Base-by-base conservation (phyloP, 306 rosid genomes). In the Vigna trinervia region DNA sequence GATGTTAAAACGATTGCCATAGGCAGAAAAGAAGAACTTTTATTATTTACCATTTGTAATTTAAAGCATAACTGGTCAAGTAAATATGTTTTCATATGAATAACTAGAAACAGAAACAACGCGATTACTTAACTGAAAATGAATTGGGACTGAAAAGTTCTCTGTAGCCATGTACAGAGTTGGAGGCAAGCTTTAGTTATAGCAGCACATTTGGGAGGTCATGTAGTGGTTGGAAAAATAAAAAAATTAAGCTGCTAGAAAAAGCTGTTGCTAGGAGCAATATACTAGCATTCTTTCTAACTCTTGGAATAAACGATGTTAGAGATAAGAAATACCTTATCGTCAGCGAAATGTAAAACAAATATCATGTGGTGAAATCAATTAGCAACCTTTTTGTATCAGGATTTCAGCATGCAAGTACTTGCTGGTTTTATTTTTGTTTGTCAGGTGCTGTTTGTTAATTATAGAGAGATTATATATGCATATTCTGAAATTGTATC, bases 91-190 rank as follows among this genome's bases (percentile, higher is more conserved):
- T 30, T 54, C 1, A 23, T 12, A 26, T 54, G 13, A 65, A 45
- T 23, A 65, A 20, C 39, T 60, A 50, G 80, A 53, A 64, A 15
- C 23, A 22, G 30, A 5, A 22, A 14, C 50, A 12, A 20, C 13
- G 9, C 34, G 14, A 62, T 43, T 46, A n/a, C 51, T 80, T 41
- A 66, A 15, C 47, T 56, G 78, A 41, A 74, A 72, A 70, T 47
- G 20, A 39, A 32, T 6, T 52, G 28, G 34, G 38, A 56, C 45
- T 39, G 45, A 52, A 19, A 34, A 43, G 14, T 68, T 22, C 57
- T 12, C 23, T 46, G 10, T 61, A 36, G 22, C 6, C 38, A 32
- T 4, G 15, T 17, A 19, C 20, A 75, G 65, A 75, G 48, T 60
- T 56, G 30, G 15, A 12, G n/a, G 34, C 19, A 32, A 48, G 26